phyloP scores from a whole-genome alignment of 2,329 filamentous ascomycete genomes.

The Aspergillus phoenicis region DNA sequence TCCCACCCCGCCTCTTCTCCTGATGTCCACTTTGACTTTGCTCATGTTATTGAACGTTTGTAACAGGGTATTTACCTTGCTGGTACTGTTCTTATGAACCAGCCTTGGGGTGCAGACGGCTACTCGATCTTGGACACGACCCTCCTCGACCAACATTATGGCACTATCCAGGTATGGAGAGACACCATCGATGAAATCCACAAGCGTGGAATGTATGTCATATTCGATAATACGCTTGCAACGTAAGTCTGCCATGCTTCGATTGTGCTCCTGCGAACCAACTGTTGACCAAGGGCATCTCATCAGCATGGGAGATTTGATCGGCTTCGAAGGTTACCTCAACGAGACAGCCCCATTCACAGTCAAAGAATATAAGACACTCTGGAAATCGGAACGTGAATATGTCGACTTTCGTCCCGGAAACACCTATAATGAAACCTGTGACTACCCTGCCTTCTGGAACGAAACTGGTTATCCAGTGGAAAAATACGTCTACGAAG shows the following conservation, averaged over 20 bases:
- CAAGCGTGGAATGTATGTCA: conserved; percentile 63
- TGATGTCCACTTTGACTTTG: background rate
- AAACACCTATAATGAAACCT: conserved; percentile 57
- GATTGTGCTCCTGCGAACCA: background rate
- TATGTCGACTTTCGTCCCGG: conserved; percentile 63
- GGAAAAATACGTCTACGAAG: conserved; percentile 48
- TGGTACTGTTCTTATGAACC: conserved; percentile 65
- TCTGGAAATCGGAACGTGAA: conserved; percentile 57
- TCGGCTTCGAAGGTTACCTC: conserved; percentile 63
- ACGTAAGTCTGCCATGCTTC: conserved; percentile 48
- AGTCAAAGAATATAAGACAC: conserved; percentile 58
- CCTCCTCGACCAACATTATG: conserved; percentile 64
- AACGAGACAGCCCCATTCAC: conserved; percentile 61
- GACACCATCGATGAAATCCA: conserved; percentile 63
- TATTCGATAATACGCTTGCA: conserved; percentile 67
- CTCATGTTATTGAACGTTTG: conserved; percentile 11
- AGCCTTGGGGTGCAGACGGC: conserved; percentile 64
- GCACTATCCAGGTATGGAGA: conserved; percentile 61
- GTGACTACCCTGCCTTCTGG: conserved; percentile 65
- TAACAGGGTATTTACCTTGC: conserved; percentile 62
- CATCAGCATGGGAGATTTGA: conserved; percentile 57
- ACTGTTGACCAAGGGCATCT: background rate
- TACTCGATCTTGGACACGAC: conserved; percentile 65
- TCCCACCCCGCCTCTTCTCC: background rate
- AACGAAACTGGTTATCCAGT: conserved; percentile 58